These are phyloP conservation scores for Lithospermum erythrorhizon DNA, from an alignment of 257 asterid genomes.

Conservation along the genomic window DNA sequence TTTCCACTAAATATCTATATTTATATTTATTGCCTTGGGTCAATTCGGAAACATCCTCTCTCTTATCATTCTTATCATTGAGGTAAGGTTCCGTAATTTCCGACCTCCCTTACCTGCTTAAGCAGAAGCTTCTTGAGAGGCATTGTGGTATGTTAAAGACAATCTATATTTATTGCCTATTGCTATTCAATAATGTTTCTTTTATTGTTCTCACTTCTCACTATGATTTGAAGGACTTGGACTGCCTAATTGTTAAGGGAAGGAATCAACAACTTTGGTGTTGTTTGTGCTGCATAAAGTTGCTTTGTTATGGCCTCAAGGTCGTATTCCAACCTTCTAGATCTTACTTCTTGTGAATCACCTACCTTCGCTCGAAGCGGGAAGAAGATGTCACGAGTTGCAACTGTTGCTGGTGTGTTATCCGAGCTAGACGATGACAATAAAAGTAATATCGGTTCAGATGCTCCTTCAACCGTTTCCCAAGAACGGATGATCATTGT, in stretches of 20 bases:
- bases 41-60: too few relatives aligned
- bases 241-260: constrained; percentile 6
- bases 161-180: not conserved
- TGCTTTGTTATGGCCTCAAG: constrained; percentile 49
- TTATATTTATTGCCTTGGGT: too few relatives aligned
- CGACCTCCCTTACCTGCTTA: too few relatives aligned
- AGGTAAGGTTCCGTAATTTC: too few relatives aligned
- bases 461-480: constrained; percentile 62
- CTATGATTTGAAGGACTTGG: constrained; percentile 16
- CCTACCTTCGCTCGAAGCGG: constrained; percentile 47
- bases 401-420: constrained; percentile 67
- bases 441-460: constrained; percentile 55
- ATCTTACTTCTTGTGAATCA: constrained; percentile 57
- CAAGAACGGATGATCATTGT: constrained; percentile 71
- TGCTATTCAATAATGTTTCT: not conserved
- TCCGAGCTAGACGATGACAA: constrained; percentile 72
- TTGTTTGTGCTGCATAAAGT: not conserved
- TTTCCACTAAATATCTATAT: too few relatives aligned
- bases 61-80: too few relatives aligned
- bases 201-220: constrained; percentile 9
- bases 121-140: too few relatives aligned
- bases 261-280: not conserved
- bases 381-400: constrained; percentile 56
- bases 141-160: too few relatives aligned
- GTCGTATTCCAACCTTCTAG: constrained; percentile 74